Conservation (phyloP, 75 land plant species). For the Pinus tabuliformis region DNA sequence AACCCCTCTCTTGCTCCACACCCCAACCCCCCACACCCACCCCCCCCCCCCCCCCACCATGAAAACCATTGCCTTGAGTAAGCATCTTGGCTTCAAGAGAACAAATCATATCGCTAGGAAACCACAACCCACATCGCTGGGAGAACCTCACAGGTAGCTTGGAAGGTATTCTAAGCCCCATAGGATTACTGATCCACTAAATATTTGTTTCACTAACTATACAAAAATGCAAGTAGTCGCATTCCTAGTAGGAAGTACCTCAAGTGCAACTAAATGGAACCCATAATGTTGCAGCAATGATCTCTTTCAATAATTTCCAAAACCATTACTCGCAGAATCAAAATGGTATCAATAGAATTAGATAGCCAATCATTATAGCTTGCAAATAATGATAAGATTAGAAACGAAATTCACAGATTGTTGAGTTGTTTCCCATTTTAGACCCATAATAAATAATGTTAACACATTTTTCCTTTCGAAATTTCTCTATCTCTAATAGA, state of each 20-base stretch:
- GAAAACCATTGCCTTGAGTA: not conserved
- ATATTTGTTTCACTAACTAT: not conserved
- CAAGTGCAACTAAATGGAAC: not conserved
- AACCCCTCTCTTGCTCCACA: no score
- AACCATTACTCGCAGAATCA: not conserved
- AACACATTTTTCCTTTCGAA: no score
- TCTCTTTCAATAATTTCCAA: not conserved
- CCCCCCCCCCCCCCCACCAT: no score
- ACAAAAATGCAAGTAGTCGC: not conserved
- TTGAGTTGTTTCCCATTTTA: no score
- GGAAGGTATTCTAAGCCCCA: not conserved
- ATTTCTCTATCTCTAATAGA: not conserved
- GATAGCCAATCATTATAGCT: not conserved
- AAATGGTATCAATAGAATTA: not conserved
- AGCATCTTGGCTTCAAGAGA: constrained; percentile 5
- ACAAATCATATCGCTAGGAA: constrained; percentile 1
- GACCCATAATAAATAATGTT: no score
- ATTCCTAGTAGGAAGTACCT: not conserved
- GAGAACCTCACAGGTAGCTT: not conserved
- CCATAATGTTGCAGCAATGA: not conserved
- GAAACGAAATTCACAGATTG: no score
- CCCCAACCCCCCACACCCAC: no score
- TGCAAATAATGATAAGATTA: no score
- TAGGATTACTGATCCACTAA: not conserved
- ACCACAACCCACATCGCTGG: not conserved